phyloP scores from a whole-genome alignment of 2,329 filamentous ascomycete species.

The Diplodia sapinea region DNA sequence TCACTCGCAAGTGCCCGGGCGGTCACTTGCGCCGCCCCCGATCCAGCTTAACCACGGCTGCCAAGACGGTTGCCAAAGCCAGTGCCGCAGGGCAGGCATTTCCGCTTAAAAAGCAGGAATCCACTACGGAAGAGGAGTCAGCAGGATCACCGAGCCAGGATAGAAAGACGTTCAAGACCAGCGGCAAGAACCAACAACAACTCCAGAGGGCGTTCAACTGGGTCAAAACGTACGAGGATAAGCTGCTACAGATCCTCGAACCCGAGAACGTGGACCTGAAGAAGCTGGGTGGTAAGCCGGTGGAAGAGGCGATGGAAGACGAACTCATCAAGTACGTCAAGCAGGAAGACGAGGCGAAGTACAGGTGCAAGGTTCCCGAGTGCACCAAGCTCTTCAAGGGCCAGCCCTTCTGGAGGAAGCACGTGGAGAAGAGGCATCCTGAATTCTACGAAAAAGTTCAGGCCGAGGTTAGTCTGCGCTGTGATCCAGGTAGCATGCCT shows the following conservation, averaged over 20 bases:
- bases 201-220: constrained; percentile 95
- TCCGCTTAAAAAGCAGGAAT: constrained; percentile 77
- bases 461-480: constrained; percentile 69
- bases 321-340: constrained; percentile 89
- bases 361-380: constrained; percentile 92
- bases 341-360: constrained; percentile 97
- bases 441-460: constrained; percentile 84
- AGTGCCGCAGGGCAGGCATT: constrained; percentile 84
- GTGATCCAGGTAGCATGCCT: constrained; percentile 42
- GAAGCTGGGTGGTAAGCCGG: constrained; percentile 86
- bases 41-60: constrained; percentile 79
- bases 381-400: constrained; percentile 98
- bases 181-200: constrained; percentile 84
- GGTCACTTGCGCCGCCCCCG: constrained; percentile 94
- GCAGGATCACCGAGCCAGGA: constrained; percentile 71
- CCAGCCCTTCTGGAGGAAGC: constrained; percentile 96
- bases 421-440: constrained; percentile 91
- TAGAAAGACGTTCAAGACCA: constrained; percentile 70
- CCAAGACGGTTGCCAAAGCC: constrained; percentile 83
- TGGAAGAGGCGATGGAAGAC: constrained; percentile 85
- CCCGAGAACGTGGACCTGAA: constrained; percentile 84
- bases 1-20: constrained; percentile 93
- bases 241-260: constrained; percentile 89
- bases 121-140: constrained; percentile 65
- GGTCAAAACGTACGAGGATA: constrained; percentile 98